phyloP scores from a whole-genome alignment of 306 rosid species.

The Cercis canadensis region DNA sequence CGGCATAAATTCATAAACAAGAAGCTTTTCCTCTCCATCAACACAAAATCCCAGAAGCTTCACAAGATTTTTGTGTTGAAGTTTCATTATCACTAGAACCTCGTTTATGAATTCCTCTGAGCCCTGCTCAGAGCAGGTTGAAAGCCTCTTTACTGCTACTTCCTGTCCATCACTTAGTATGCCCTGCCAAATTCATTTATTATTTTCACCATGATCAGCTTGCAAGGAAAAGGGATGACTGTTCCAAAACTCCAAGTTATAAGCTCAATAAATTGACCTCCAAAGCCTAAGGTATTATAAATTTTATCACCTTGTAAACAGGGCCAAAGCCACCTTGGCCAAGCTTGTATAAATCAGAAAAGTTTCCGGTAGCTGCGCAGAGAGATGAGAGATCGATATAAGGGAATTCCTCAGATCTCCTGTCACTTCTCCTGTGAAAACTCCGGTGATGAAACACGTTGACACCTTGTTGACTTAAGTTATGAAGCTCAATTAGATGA shows the following conservation, averaged over 20 bases:
- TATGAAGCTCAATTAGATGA: neutral
- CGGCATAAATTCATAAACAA: constrained; percentile 71
- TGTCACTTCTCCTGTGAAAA: constrained; percentile 11
- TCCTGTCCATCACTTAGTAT: constrained; percentile 53
- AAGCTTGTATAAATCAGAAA: constrained; percentile 61
- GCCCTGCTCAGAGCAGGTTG: constrained; percentile 65
- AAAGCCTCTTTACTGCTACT: constrained; percentile 79
- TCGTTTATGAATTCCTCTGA: constrained; percentile 67
- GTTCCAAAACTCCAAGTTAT: neutral
- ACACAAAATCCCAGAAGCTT: constrained; percentile 72
- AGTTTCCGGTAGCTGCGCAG: constrained; percentile 58
- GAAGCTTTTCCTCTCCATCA: constrained; percentile 64
- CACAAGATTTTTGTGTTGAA: constrained; percentile 79
- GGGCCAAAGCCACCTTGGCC: constrained; percentile 89
- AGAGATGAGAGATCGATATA: constrained; percentile 54
- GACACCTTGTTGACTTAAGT: neutral
- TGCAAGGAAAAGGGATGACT: neutral
- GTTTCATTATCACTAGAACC: constrained; percentile 60
- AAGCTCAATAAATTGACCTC: too few relatives aligned
- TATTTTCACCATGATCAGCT: constrained; percentile 1
- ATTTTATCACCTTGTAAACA: constrained; percentile 63
- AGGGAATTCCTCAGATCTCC: constrained; percentile 42
- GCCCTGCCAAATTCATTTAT: constrained; percentile 37
- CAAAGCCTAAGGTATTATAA: neutral
- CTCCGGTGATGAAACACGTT: neutral